A percentile compares a stretch with the other conserved stretches of the same genome.
These are phyloP conservation scores for Salix dunnii DNA, from an alignment of 345 rosid species.

Conservation along the genomic window DNA sequence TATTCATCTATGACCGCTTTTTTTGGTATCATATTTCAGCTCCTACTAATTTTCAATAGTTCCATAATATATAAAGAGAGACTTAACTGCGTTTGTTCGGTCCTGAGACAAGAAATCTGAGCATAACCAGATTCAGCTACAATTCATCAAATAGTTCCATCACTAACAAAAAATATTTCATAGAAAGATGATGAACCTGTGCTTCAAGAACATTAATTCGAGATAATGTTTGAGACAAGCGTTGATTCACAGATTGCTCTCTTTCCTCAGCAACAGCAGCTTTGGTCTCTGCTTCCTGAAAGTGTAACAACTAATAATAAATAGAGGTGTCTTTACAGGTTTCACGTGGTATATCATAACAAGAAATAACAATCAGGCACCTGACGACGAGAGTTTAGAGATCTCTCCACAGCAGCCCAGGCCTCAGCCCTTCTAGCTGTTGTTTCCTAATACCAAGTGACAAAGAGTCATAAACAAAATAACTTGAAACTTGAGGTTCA, in stretches of 20 bases:
- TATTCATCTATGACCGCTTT: too few species aligned
- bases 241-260: slow-evolving; percentile 86
- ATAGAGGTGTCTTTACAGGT: neutral
- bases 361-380: slow-evolving; percentile 35
- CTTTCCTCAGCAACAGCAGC: slow-evolving; percentile 93
- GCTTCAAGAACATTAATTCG: slow-evolving; percentile 97
- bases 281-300: slow-evolving; percentile 89
- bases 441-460: slow-evolving; percentile 61
- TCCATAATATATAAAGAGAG: too few species aligned
- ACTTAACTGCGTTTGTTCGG: slow-evolving; percentile 91
- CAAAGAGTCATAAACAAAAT: slow-evolving; percentile 13
- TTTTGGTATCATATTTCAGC: too few species aligned
- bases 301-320: slow-evolving; percentile 7
- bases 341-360: slow-evolving; percentile 2
- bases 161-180: slow-evolving; percentile 11
- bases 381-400: slow-evolving; percentile 84
- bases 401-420: slow-evolving; percentile 96
- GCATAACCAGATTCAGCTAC: slow-evolving; percentile 31
- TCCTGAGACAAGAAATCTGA: slow-evolving; percentile 94
- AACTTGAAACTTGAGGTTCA: neutral
- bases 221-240: slow-evolving; percentile 90
- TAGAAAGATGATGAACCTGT: slow-evolving; percentile 52
- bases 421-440: slow-evolving; percentile 89
- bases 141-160: slow-evolving; percentile 11
- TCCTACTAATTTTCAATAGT: too few species aligned